phyloP scores from a whole-genome alignment of 345 rosid species.

The Aquilaria malaccensis region DNA sequence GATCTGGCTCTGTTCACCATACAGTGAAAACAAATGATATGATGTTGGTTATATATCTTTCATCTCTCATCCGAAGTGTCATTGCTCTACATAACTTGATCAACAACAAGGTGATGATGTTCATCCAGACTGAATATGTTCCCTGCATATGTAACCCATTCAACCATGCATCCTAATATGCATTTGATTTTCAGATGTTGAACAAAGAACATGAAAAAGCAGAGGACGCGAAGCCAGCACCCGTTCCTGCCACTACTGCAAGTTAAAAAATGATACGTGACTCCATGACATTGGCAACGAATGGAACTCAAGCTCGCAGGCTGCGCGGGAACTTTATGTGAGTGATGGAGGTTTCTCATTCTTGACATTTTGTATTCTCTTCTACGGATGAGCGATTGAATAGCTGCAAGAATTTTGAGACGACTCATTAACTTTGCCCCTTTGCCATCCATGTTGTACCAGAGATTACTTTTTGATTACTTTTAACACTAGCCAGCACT shows the following conservation, averaged over 20 bases:
- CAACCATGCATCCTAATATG: background rate
- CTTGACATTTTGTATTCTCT: too few species aligned
- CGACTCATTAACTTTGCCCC: too few species aligned
- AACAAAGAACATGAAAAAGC: conserved; percentile 91
- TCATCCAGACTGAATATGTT: background rate
- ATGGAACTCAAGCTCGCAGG: too few species aligned
- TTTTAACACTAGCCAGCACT: too few species aligned
- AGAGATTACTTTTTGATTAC: too few species aligned
- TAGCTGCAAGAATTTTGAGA: too few species aligned
- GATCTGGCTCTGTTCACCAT: too few species aligned
- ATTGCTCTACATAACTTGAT: conserved; percentile 95
- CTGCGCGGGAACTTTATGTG: too few species aligned
- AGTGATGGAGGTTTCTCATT: too few species aligned
- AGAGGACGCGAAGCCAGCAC: conserved; percentile 65
- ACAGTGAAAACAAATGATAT: conserved; percentile 73
- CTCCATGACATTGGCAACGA: too few species aligned
- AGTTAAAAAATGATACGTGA: conserved; percentile 15
- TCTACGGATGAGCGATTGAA: too few species aligned
- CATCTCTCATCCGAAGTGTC: conserved; percentile 61
- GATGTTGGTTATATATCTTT: conserved; percentile 71
- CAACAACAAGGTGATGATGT: conserved; percentile 65
- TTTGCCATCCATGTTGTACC: too few species aligned
- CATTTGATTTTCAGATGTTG: conserved; percentile 42
- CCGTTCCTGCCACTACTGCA: conserved; percentile 36
- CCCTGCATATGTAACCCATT: background rate